Base-by-base conservation (phyloP, 345 rosid genomes). In the Lepidium didymum region DNA sequence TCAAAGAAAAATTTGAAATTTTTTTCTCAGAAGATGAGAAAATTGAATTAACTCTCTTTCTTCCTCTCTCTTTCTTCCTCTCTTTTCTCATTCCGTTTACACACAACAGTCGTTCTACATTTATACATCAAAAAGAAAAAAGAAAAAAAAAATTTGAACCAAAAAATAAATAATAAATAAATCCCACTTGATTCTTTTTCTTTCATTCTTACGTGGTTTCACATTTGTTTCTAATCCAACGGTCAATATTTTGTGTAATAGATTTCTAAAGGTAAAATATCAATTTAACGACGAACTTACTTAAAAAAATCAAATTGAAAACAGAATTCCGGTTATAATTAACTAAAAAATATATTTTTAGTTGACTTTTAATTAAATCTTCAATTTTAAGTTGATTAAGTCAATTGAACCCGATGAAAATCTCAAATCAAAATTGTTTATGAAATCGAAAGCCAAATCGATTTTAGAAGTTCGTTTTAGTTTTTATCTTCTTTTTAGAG, bases 1-100 rank as follows among this genome's bases (percentile, higher is more conserved):
- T 61, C 61, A 56, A 46, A 54, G 67, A 40, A 70, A 58, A 68
- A 35, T 71, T 45, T 72, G 70, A 72, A 79, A n/a, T n/a, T 53
- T 69, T 66, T 44, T 68, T 71, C 57, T 25, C 8, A 61, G 77
- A 71, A 52, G 43, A 53, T 12, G 65, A 73, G 40, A 56, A 25
- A 69, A 62, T 64, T 10, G 53, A 45, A 64, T 45, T 10, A 75
- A 64, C 78, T n/a, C n/a, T n/a, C n/a, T n/a, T n/a, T n/a, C n/a
- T n/a, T n/a, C n/a, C n/a, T 60, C 42, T 69, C 10, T 72, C 18
- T 53, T 34, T 67, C 34, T 74, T 21, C 60, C 34, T 33, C 10
- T 23, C 52, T 66, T 56, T 46, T 36, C 47, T 58, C 36, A n/a
- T 44, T 62, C 51, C 37, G 67, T 77, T 67, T 57, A 36, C 78